phyloP scores from a whole-genome alignment of 2,329 filamentous ascomycete genomes.

The Fusarium sp. region DNA sequence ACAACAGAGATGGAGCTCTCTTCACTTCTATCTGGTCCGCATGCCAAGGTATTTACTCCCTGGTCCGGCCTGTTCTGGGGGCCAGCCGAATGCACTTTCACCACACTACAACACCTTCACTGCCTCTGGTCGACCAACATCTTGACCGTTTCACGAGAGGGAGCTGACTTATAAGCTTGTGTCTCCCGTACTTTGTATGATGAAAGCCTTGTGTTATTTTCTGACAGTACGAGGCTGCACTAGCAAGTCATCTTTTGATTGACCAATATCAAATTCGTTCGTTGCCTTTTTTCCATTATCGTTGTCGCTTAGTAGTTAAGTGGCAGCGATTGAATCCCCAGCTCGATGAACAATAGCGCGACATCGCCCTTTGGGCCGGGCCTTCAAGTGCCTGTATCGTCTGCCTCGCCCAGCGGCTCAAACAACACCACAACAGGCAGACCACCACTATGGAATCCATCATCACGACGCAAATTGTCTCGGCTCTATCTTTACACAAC shows the following conservation, averaged over 20 bases:
- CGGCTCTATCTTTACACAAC: slow-evolving; percentile 69
- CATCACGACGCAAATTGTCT: slow-evolving; percentile 64
- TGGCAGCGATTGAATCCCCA: not conserved
- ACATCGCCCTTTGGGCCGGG: slow-evolving; percentile 34
- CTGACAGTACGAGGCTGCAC: slow-evolving; percentile 27
- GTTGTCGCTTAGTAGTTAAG: not conserved
- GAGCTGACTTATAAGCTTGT: slow-evolving; percentile 37
- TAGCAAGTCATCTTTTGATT: not conserved
- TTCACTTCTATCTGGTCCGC: not conserved
- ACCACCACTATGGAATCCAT: slow-evolving; percentile 67
- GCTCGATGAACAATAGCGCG: slow-evolving; percentile 27
- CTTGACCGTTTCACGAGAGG: slow-evolving; percentile 20
- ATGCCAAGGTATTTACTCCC: slow-evolving; percentile 24
- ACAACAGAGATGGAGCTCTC: not conserved
- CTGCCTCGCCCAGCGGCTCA: slow-evolving; percentile 48
- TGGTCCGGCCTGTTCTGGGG: slow-evolving; percentile 29
- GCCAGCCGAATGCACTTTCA: slow-evolving; percentile 19
- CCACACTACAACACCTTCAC: slow-evolving; percentile 10
- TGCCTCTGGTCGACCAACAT: slow-evolving; percentile 30
- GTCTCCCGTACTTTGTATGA: slow-evolving; percentile 25
- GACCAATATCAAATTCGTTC: slow-evolving; percentile 2
- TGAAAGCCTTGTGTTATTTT: slow-evolving; percentile 30
- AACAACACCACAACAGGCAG: slow-evolving; percentile 58
- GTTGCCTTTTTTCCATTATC: slow-evolving; percentile 9
- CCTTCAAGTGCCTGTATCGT: slow-evolving; percentile 33